Evolutionary conservation across 2,329 filamentous ascomycete species (phyloP).

Genomic region (Fusarium citri): DNA sequence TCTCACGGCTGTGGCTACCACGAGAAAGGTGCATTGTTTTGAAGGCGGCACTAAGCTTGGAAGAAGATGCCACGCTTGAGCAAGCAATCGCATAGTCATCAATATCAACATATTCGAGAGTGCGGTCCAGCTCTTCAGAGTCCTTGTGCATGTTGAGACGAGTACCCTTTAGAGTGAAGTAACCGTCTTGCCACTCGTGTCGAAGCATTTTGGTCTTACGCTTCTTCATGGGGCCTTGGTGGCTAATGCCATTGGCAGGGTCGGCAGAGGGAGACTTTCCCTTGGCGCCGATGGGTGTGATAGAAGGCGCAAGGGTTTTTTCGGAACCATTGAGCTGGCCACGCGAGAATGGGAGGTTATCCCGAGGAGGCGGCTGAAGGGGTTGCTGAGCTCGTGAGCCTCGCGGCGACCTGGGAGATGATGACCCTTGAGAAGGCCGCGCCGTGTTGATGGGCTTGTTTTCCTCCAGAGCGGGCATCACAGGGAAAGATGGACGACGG

Average conservation of each 20-base stretch:
- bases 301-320: conserved; percentile 57
- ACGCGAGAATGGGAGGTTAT: conserved; percentile 68
- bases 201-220: conserved; percentile 89
- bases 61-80: conserved; percentile 77
- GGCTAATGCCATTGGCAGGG: conserved; percentile 67
- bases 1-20: conserved; percentile 60
- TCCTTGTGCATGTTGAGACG: conserved; percentile 82
- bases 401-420: conserved; percentile 53
- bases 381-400: conserved; percentile 53
- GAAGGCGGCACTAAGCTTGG: conserved; percentile 88
- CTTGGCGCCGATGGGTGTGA: conserved; percentile 44
- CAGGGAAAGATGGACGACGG: conserved; percentile 74
- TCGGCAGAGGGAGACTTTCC: conserved; percentile 47
- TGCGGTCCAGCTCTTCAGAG: conserved; percentile 61
- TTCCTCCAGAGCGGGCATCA: conserved; percentile 77
- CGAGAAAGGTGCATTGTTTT: conserved; percentile 78
- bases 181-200: conserved; percentile 93
- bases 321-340: conserved; percentile 60
- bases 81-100: conserved; percentile 91
- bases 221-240: conserved; percentile 93
- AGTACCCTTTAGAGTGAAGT: conserved; percentile 85
- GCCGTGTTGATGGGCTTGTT: conserved; percentile 60
- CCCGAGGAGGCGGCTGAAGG: conserved; percentile 64
- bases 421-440: conserved; percentile 43
- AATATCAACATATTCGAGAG: conserved; percentile 84